Conservation (phyloP, 768 basidiomycete species). For the Tremella mesenterica region DNA sequence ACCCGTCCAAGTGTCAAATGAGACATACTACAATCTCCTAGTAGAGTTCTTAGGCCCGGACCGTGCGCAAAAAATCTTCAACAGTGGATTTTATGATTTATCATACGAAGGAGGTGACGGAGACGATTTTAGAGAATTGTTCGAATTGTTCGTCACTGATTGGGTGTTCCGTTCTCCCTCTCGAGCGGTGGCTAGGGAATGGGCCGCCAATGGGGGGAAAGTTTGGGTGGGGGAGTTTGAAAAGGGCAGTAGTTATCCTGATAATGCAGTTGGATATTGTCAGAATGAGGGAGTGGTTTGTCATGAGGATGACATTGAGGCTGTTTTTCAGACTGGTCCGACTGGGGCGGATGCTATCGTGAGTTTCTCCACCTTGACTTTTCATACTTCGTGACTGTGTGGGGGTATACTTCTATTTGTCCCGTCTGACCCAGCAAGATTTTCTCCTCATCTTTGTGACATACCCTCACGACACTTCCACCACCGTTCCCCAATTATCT, state of each 20-base stretch:
- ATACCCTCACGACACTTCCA: too few relatives aligned
- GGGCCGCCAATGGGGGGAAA: constrained; percentile 23
- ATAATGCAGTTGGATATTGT: constrained; percentile 26
- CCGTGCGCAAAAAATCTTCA: constrained; percentile 14
- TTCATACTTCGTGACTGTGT: too few relatives aligned
- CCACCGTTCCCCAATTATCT: too few relatives aligned
- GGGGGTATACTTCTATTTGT: too few relatives aligned
- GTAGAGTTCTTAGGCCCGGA: constrained; percentile 9
- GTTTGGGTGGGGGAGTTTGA: constrained; percentile 40
- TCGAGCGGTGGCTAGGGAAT: constrained; percentile 20
- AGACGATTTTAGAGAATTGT: constrained; percentile 22
- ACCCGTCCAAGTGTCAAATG: constrained; percentile 13
- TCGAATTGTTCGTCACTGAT: constrained; percentile 28
- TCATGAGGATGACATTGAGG: constrained; percentile 26
- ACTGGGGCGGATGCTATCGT: too few relatives aligned
- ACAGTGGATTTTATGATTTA: constrained; percentile 16
- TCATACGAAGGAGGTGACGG: constrained; percentile 1
- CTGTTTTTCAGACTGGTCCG: background rate
- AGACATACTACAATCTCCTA: constrained; percentile 14
- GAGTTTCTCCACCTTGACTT: too few relatives aligned
- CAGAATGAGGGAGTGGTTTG: constrained; percentile 24
- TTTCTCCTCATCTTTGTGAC: background rate
- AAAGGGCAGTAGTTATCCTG: constrained; percentile 25
- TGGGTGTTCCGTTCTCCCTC: constrained; percentile 30
- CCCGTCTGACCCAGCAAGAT: background rate